A percentile compares a stretch with the other conserved stretches of the same genome.
phyloP scores from a whole-genome alignment of 768 basidiomycete species.

The Leccinum imitatum region DNA sequence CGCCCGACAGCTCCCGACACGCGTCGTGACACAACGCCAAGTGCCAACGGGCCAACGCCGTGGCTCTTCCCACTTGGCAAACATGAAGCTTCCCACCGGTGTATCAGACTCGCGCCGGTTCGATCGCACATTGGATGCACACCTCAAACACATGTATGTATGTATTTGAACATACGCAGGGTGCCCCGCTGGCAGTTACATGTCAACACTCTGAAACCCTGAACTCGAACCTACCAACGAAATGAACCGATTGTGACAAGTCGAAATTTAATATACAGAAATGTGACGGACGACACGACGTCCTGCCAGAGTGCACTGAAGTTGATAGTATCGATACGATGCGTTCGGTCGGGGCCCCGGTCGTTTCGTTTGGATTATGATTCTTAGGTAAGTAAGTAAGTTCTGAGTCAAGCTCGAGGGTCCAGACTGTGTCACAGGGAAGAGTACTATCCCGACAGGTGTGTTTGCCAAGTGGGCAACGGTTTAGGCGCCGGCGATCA shows the following conservation, averaged over 20 bases:
- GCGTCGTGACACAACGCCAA: background rate
- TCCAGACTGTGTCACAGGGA: no score
- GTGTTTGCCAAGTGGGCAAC: background rate
- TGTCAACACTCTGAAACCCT: background rate
- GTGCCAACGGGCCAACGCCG: background rate
- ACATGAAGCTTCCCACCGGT: background rate
- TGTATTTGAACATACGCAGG: background rate
- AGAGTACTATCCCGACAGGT: background rate
- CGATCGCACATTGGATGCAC: background rate
- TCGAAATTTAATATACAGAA: no score
- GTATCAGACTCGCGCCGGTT: background rate
- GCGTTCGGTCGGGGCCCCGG: no score
- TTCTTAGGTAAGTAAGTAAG: no score
- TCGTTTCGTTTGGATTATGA: no score
- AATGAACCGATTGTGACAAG: no score
- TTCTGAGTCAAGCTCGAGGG: no score
- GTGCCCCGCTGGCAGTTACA: no score
- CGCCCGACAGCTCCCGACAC: no score
- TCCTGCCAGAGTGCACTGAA: no score
- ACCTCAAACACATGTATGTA: background rate
- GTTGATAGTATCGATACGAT: no score
- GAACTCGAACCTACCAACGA: background rate
- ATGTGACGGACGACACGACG: no score
- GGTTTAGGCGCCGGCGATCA: background rate
- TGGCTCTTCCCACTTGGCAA: background rate